Percentiles rank a stretch among this genome's conserved stretches.
Conservation (phyloP, 1,139 yeast species). For the Yamadazyma pseudoaaseri region DNA sequence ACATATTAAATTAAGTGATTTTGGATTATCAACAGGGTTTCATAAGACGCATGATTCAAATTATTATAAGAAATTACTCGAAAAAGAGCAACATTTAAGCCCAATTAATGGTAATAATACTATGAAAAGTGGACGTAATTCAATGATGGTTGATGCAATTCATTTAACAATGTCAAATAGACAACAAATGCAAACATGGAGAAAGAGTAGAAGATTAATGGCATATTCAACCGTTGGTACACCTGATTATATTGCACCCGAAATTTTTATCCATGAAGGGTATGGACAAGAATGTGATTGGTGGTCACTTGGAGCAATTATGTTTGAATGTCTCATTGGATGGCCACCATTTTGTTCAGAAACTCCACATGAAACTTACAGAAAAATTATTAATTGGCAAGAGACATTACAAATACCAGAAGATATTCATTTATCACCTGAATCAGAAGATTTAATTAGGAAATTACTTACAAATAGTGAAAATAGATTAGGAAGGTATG, state of each 20-base stretch:
- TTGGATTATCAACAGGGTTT: constrained; percentile 83
- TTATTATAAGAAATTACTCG: constrained; percentile 69
- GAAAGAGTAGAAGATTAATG: constrained; percentile 93
- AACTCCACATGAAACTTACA: constrained; percentile 97
- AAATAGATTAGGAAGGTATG: constrained; percentile 82
- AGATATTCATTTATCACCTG: constrained; percentile 90
- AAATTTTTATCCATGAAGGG: constrained; percentile 93
- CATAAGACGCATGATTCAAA: constrained; percentile 83
- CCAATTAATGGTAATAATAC: constrained; percentile 24
- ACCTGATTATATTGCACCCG: constrained; percentile 98
- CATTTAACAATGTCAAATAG: constrained; percentile 93
- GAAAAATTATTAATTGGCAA: constrained; percentile 93
- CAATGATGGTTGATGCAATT: constrained; percentile 92
- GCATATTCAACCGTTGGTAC: constrained; percentile 99
- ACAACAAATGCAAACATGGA: constrained; percentile 98
- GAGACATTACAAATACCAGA: constrained; percentile 93
- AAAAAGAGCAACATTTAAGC: constrained; percentile 43
- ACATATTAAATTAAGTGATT: constrained; percentile 75
- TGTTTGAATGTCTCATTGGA: constrained; percentile 98
- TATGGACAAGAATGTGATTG: constrained; percentile 99
- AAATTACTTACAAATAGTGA: constrained; percentile 82
- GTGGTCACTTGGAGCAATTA: constrained; percentile 99
- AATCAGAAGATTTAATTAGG: constrained; percentile 88
- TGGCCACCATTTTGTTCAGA: constrained; percentile 99
- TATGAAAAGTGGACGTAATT: constrained; percentile 49